A percentile compares a stretch with the other conserved stretches of the same genome.
Evolutionary conservation across 2,329 filamentous ascomycete species (phyloP).

Genomic region (Colletotrichum sojae): DNA sequence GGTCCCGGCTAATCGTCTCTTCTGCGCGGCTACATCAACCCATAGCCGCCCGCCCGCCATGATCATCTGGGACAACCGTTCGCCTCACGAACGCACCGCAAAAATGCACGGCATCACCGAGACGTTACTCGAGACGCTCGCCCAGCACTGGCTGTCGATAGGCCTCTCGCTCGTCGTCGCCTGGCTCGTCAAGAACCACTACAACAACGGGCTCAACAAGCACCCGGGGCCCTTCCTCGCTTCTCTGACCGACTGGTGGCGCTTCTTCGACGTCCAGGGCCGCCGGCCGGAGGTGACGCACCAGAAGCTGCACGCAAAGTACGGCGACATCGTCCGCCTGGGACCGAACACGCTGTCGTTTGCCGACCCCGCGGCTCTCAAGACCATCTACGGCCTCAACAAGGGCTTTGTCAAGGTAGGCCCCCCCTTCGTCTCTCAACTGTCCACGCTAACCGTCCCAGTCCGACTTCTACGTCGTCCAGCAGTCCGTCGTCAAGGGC

Average conservation of each 20-base stretch:
- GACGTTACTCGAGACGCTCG: conserved; percentile 52
- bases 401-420: conserved; percentile 83
- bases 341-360: conserved; percentile 84
- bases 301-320: conserved; percentile 75
- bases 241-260: conserved; percentile 77
- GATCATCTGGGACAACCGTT: neutral
- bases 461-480: conserved; percentile 87
- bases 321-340: conserved; percentile 81
- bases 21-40: conserved; percentile 22
- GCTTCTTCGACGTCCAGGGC: conserved; percentile 77
- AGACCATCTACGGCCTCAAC: conserved; percentile 85
- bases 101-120: conserved; percentile 50
- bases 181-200: conserved; percentile 64
- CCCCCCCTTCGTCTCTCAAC: neutral
- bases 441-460: conserved; percentile 48
- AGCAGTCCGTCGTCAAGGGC: conserved; percentile 80
- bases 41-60: conserved; percentile 8
- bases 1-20: conserved; percentile 23
- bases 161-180: conserved; percentile 50
- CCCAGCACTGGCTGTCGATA: conserved; percentile 60
- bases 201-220: conserved; percentile 72
- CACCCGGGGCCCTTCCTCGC: conserved; percentile 82
- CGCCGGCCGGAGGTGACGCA: conserved; percentile 78
- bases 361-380: conserved; percentile 79
- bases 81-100: neutral